Evolutionary conservation across 1,139 yeast species (phyloP).

Genomic region (Taphrina deformans): DNA sequence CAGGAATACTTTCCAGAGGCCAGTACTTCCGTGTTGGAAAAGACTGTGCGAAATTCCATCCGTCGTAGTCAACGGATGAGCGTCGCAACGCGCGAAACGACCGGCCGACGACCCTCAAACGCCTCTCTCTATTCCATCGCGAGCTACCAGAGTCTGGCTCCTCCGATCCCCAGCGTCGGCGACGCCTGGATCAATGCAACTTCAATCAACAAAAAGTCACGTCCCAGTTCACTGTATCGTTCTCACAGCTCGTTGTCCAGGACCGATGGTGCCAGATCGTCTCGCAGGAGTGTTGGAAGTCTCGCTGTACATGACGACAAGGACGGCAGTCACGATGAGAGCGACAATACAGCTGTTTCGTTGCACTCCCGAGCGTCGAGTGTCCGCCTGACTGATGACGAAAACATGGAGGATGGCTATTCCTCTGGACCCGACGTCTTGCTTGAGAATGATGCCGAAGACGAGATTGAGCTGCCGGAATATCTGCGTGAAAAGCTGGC

Average conservation of each 20-base stretch:
- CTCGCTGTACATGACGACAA: neutral
- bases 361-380: neutral
- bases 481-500: constrained; percentile 32
- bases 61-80: constrained; percentile 49
- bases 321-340: neutral
- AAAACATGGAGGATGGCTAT: neutral
- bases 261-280: neutral
- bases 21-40: constrained; percentile 66
- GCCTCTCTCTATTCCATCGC: constrained; percentile 22
- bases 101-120: constrained; percentile 14
- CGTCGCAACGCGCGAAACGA: constrained; percentile 5
- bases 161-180: constrained; percentile 28
- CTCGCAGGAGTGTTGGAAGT: neutral
- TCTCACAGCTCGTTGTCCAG: neutral
- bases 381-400: neutral
- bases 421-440: constrained; percentile 37
- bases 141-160: constrained; percentile 13
- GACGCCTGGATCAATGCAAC: constrained; percentile 32
- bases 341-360: neutral
- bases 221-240: constrained; percentile 25
- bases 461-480: constrained; percentile 36
- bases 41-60: constrained; percentile 80
- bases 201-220: constrained; percentile 5
- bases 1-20: constrained; percentile 92
- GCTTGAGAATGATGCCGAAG: constrained; percentile 38